Base-by-base conservation (phyloP, 768 basidiomycete species). In the Panaeolus papilionaceus region DNA sequence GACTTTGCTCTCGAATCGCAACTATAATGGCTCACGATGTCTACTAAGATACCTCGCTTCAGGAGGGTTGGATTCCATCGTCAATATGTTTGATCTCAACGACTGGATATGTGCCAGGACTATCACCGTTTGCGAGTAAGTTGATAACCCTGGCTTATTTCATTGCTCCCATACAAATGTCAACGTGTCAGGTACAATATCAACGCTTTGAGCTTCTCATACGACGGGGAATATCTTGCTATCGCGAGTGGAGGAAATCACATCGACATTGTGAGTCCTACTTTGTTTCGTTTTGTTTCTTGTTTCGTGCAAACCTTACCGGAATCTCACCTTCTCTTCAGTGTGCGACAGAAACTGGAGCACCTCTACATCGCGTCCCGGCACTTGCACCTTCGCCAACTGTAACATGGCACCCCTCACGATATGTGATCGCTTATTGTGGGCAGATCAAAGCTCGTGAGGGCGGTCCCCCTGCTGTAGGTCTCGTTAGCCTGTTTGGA, bases 171-270 rank as follows among this genome's bases (percentile, higher is more conserved):
- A 44, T 18, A 18, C 18, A 2, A 18, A 44, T 14, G 16, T 14
- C 42, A 1, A 18, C 16, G 12, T 66, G 28, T 63, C 71, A 93
- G 93, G 66, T 82, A 93, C 73, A 83, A 88, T 23, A 91, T 93
- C 72, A 92, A 86, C 68, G 85, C 86, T 20, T 77, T 94, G 20
- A 92, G 90, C 75, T 95, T 93, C 82, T 94, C 92, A 12, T 84
- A 90, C 69, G 93, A 94, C 71, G 93, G 93, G 39, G 93, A 95
- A 80, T 94, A 89, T 73, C 77, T 94, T 58, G 93, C 93, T 18
- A 89, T 93, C 62, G 90, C 92, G 9, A 92, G 83, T 68, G 83
- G 85, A 9, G 92, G 92, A 20, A 79, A 80, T 38, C 93, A 93
- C 70, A 90, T 94, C 64, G 92, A 94, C 68, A 92, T 94, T 49